Base-by-base conservation (phyloP, 2,329 filamentous ascomycete genomes). In the Dendryphion nanum region DNA sequence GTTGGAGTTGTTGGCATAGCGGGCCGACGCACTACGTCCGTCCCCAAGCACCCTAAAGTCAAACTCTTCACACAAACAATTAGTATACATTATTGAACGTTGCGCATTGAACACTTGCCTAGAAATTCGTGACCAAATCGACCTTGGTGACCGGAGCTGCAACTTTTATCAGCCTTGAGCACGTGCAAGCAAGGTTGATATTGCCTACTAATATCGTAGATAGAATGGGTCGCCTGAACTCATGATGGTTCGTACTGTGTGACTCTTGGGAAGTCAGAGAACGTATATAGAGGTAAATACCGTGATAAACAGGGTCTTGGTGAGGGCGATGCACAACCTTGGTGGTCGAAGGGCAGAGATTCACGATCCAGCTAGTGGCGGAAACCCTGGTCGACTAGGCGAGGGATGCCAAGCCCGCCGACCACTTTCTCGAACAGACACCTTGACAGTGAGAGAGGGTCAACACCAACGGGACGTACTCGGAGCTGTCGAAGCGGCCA, bases 1-100 rank as follows among this genome's bases (percentile, higher is more conserved):
- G 72, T 98, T 98, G 41, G 91, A 97, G 70, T 98, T 98, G 77
- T 98, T 98, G 49, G 93, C 93, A 71, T 98, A 98, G 69, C 93
- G 84, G 20, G 91, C 89, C 36, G 93, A 87, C 6, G 93, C 93
- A 63, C 90, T 96, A 45, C 88, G 82, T 35, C 93, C 93, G 65
- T 98, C 93, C 38, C 89, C 89, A 31, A 97, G 80, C 17, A 89
- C 88, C 39, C 91, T 81, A 60, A 98, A 93, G 66, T 98, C 93
- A 67, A 98, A 98, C 69, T 98, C 91, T 97, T 12, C 23, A 12
- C n/a, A 26, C 6, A 18, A 19, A 6, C 8, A 13, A 18, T 15
- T 18, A 38, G 5, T n/a, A 26, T 16, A n/a, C 19, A 18, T n/a
- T n/a, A 26, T 10, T n/a, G n/a, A 26, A 26, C n/a, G 23, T 26